phyloP scores from a whole-genome alignment of 1,284 basidiomycete species.

The Violaceomyces palustris region DNA sequence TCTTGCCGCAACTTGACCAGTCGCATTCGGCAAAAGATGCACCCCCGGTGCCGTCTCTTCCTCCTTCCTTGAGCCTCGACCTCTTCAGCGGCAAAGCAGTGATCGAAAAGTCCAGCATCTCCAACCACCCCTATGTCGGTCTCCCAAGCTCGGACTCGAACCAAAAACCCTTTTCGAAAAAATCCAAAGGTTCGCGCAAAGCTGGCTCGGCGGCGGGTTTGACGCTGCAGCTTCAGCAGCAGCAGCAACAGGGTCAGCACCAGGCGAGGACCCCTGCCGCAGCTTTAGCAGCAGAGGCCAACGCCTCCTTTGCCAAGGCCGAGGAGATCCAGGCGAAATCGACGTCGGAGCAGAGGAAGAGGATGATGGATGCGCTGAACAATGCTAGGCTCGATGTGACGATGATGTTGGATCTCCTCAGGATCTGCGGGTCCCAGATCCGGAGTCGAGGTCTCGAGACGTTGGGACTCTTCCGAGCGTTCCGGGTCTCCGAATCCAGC shows the following conservation, averaged over 20 bases:
- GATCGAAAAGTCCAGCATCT: conserved; percentile 14
- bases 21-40: neutral
- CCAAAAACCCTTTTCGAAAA: neutral
- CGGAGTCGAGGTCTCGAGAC: conserved; percentile 36
- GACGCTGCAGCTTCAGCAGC: conserved; percentile 1
- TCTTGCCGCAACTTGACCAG: neutral
- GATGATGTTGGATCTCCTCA: conserved; percentile 12
- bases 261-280: conserved; percentile 11
- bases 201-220: neutral
- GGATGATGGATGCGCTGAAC: conserved; percentile 21
- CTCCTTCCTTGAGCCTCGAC: conserved; percentile 18
- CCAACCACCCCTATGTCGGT: neutral
- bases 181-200: neutral
- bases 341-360: conserved; percentile 3
- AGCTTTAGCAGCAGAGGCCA: conserved; percentile 14
- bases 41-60: conserved; percentile 18
- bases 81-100: too few species aligned
- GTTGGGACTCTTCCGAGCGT: conserved; percentile 35
- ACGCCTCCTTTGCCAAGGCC: conserved; percentile 13
- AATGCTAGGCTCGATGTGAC: conserved; percentile 21
- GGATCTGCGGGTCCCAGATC: conserved; percentile 25
- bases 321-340: conserved; percentile 5
- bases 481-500: conserved; percentile 29
- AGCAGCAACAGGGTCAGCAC: neutral
- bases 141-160: neutral